Conservation (phyloP, 768 basidiomycete genomes). For the Tulasnella sp. region DNA sequence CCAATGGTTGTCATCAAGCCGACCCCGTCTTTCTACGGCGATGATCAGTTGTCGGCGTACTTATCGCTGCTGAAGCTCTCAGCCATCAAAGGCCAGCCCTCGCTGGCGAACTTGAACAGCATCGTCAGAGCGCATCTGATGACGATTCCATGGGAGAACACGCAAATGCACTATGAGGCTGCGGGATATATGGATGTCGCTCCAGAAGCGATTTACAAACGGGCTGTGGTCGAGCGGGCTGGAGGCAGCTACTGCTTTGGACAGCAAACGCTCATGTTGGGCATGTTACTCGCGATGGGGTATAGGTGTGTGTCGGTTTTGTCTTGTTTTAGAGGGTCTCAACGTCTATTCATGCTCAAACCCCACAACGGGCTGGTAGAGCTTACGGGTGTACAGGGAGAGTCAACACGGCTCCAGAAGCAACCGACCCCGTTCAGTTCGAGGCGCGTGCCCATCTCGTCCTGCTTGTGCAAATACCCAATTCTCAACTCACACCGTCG, state of each 20-base stretch:
- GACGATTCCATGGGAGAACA: conserved; percentile 17
- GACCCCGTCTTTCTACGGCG: conserved; percentile 12
- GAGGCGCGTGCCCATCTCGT: background rate
- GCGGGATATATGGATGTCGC: background rate
- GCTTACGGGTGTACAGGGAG: background rate
- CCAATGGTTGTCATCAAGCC: background rate
- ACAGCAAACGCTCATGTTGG: background rate
- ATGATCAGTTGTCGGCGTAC: background rate
- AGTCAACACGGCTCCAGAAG: background rate
- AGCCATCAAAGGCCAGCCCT: background rate
- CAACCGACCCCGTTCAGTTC: background rate
- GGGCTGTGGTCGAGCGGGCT: background rate
- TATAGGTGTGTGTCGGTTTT: conserved; percentile 3
- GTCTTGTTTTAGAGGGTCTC: background rate
- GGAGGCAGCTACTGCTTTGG: conserved; percentile 12
- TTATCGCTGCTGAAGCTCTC: background rate
- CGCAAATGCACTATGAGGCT: conserved; percentile 9
- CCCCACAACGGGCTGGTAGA: background rate
- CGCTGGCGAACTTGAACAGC: background rate
- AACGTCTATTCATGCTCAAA: no score
- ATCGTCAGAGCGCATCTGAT: conserved; percentile 5
- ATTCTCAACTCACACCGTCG: background rate
- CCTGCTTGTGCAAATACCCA: conserved; percentile 14
- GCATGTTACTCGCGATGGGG: conserved; percentile 14
- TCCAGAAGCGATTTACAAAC: background rate